Conservation (phyloP, 2,329 filamentous ascomycete species). For the Sporothrix curviconia region DNA sequence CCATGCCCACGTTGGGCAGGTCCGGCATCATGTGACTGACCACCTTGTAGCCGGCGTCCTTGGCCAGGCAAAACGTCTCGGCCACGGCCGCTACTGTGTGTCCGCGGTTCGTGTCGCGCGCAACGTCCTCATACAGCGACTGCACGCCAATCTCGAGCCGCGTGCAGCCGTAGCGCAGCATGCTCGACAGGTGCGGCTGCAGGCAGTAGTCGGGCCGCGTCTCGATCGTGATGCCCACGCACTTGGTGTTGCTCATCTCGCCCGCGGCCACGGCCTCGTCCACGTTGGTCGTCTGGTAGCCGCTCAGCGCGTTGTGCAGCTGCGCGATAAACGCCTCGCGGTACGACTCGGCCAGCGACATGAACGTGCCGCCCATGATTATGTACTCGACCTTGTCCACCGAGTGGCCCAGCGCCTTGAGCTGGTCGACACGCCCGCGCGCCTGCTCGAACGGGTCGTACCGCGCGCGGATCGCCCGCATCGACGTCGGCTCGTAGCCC, state of each 20-base stretch:
- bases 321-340: constrained; percentile 91
- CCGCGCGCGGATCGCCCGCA: constrained; percentile 92
- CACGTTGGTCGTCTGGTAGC: constrained; percentile 88
- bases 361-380: constrained; percentile 99
- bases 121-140: constrained; percentile 94
- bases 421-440: constrained; percentile 89
- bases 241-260: constrained; percentile 94
- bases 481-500: constrained; percentile 95
- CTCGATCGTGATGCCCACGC: constrained; percentile 97
- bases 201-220: constrained; percentile 95
- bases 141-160: constrained; percentile 92
- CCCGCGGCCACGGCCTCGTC: constrained; percentile 92
- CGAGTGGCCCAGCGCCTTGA: constrained; percentile 89
- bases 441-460: constrained; percentile 99
- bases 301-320: constrained; percentile 91
- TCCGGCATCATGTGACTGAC: constrained; percentile 99
- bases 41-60: constrained; percentile 97
- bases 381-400: constrained; percentile 99
- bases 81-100: constrained; percentile 94
- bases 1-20: constrained; percentile 95
- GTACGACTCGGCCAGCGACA: constrained; percentile 87
- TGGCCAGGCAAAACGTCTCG: constrained; percentile 93
- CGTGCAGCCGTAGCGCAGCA: constrained; percentile 97
- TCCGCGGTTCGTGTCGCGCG: constrained; percentile 93
- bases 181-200: constrained; percentile 88